Evolutionary conservation across 805 yeast genomes (phyloP), one percentile per base, ranked within the genome.

Genomic region (Yarrowia sp.): DNA sequence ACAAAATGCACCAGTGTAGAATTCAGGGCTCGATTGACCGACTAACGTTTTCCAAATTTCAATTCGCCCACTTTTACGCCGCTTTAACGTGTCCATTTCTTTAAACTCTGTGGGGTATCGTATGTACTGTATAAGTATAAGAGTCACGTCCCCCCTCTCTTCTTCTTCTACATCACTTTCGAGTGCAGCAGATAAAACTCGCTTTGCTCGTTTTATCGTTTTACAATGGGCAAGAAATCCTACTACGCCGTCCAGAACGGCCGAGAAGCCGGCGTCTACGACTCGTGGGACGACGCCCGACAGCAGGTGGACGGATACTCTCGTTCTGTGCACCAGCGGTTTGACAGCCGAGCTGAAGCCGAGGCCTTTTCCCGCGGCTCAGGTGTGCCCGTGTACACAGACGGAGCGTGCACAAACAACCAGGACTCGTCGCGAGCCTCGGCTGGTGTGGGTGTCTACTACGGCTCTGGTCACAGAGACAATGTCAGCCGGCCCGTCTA

Each of bases 311-410:
- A 36, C 12, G 42, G 56, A 10, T 16, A 36, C 56, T 8, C 14
- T 15, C 40, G 53, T 8, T 38, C 38, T 5, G 19, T 32, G 3
- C 53, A 49, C 10, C 53, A 49, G 19, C n/a, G 19, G 16, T 49
- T 49, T n/a, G 38, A 32, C 40, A 49, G 22, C 4, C 11, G 40
- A 15, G 53, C 38, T 9, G 53, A 32, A 9, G 53, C 53, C 19
- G 40, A 26, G 19, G 53, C 53, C 3, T 49, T 49, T 32, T 38
- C 53, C 26, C 9, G 50, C 2, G 50, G 50, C 15, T 14, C 16
- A 12, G 7, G 55, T 8, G 22, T n/a, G 3, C 32, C 35, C 12
- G 63, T 56, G 48, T 56, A 56, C 72, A 43, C 63, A 14, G 63
- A 56, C 12, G 63, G 48, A 41, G 63, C 48, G 3, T 42, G 63